Base-by-base conservation (phyloP, 352 stramenopile species). In the Thalassiosira ordinaria region DNA sequence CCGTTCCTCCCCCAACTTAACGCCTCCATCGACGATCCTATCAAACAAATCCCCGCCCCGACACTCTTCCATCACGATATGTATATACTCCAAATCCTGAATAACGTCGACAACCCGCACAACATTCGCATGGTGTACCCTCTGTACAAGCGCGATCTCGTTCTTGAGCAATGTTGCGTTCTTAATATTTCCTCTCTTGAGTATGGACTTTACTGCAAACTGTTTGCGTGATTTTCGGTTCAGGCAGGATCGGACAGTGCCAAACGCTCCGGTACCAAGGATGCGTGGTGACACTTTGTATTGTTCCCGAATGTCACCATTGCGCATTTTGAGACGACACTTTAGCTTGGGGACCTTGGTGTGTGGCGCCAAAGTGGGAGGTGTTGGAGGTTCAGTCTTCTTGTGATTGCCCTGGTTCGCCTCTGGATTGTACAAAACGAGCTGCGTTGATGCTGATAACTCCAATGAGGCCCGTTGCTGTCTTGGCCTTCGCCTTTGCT, bases 51-150 rank as follows among this genome's bases (percentile, higher is more conserved):
- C 73, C 13, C 73, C 73, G 0, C 73, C 73, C 13, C 44, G 3
- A 52, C 73, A 82, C 18, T 82, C 37, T 3, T 82, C 73, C 55
- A 76, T 82, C 44, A 82, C 39, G 20, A 82, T 76, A 47, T 82
- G 73, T 14, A 75, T 76, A 51, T 69, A 76, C 41, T 74, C 27
- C 22, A 31, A 18, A 63, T 82, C 73, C 29, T 82, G 63, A 16
- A 82, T 57, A 16, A 82, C 49, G 51, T 82, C 73, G 1, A 65
- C 29, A 0, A 75, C 27, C 27, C 44, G 20, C 9, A 82, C 57
- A 2, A 82, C 73, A 70, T 76, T 61, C 14, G 22, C 20, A 55
- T 82, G 73, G 13, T 76, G 26, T 14, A 75, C 47, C n/a, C 24
- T 41, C 51, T 68, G 73, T 20, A 82, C 24, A 14, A 82, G 47